These are phyloP conservation scores for Linnemannia exigua DNA, from an alignment of 192 early-diverging fungal species.

Conservation along the genomic window DNA sequence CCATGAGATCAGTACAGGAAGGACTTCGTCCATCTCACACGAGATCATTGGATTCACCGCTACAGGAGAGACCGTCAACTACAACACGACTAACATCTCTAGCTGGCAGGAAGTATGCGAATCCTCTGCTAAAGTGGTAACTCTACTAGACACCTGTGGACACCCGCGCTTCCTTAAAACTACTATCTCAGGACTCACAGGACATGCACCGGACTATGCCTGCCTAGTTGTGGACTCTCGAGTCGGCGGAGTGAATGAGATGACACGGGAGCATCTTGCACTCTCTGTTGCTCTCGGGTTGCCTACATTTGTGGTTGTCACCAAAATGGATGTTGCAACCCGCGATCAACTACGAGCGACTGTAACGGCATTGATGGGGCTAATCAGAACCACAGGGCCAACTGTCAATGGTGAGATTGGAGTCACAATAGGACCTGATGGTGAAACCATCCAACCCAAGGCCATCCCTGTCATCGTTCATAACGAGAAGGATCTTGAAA, in stretches of 20 bases:
- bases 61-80: conserved; percentile 80
- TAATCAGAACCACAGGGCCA: conserved; percentile 60
- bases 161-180: conserved; percentile 92
- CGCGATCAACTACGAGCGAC: conserved; percentile 61
- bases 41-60: conserved; percentile 90
- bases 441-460: conserved; percentile 3
- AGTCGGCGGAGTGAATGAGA: conserved; percentile 70
- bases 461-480: conserved; percentile 59
- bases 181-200: conserved; percentile 93
- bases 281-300: conserved; percentile 84
- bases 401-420: conserved; percentile 57
- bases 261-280: conserved; percentile 85
- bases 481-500: conserved; percentile 57
- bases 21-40: conserved; percentile 90
- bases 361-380: conserved; percentile 65
- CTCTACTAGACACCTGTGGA: conserved; percentile 92
- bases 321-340: conserved; percentile 85
- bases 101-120: conserved; percentile 89
- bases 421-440: background rate
- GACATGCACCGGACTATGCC: conserved; percentile 89
- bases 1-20: conserved; percentile 93
- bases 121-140: conserved; percentile 81
- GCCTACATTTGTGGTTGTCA: conserved; percentile 88
- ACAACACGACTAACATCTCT: conserved; percentile 71
- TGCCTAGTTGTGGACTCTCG: conserved; percentile 86